These are phyloP conservation scores for Aspergillus oerlinghausenensis DNA, from an alignment of 2,329 filamentous ascomycete genomes.

Conservation along the genomic window DNA sequence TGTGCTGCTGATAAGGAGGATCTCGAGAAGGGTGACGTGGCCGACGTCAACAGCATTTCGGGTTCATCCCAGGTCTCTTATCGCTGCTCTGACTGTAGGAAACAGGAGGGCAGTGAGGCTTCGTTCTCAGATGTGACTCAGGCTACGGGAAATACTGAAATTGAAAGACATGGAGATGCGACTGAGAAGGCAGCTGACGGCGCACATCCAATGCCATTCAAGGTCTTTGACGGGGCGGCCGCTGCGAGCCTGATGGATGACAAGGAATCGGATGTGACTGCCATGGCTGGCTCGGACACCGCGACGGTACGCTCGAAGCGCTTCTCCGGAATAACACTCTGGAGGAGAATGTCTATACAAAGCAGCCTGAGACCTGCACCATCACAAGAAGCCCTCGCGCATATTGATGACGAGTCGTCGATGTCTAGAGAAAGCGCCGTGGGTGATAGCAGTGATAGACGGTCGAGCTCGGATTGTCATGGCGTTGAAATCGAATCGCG, in stretches of 20 bases:
- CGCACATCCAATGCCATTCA: slow-evolving; percentile 10
- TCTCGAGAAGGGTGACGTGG: slow-evolving; percentile 17
- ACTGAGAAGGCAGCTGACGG: background rate
- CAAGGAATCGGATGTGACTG: slow-evolving; percentile 64
- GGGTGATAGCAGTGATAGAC: slow-evolving; percentile 20
- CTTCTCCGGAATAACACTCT: slow-evolving; percentile 25
- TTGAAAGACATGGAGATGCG: background rate
- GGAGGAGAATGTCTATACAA: slow-evolving; percentile 23
- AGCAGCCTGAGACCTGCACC: slow-evolving; percentile 15
- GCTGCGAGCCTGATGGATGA: slow-evolving; percentile 40
- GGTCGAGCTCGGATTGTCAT: slow-evolving; percentile 15
- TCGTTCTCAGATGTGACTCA: slow-evolving; percentile 7
- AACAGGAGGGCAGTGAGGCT: slow-evolving; percentile 11
- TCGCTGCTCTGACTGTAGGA: slow-evolving; percentile 16
- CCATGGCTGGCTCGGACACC: slow-evolving; percentile 41
- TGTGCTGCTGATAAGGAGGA: slow-evolving; percentile 10
- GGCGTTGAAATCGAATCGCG: slow-evolving; percentile 5
- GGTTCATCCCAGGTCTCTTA: slow-evolving; percentile 15
- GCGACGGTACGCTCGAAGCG: slow-evolving; percentile 27
- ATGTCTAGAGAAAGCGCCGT: slow-evolving; percentile 24
- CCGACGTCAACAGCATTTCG: slow-evolving; percentile 22
- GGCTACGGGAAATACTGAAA: slow-evolving; percentile 1
- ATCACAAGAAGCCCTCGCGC: slow-evolving; percentile 37
- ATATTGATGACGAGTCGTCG: slow-evolving; percentile 10
- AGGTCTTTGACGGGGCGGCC: slow-evolving; percentile 15